A percentile compares a stretch with the other conserved stretches of the same genome.
Evolutionary conservation across 176 grass and related monocot genomes (phyloP).

Genomic region (Aechmea fasciata): DNA sequence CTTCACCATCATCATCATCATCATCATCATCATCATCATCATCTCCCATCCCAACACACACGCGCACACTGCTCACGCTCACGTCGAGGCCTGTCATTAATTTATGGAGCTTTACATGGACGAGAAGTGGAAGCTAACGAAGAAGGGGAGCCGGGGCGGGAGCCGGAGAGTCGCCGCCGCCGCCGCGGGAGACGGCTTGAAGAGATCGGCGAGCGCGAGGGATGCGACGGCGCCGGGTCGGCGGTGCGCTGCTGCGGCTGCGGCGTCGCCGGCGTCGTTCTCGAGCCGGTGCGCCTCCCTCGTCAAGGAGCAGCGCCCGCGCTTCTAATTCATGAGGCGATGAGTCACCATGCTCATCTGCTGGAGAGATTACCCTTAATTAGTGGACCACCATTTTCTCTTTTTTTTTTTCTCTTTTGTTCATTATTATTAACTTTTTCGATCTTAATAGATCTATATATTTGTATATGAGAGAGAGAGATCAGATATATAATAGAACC

Average conservation of each 20-base stretch:
- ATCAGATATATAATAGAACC: background rate
- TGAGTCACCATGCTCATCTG: conserved; percentile 68
- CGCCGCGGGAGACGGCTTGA: conserved; percentile 23
- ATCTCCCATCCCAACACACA: background rate
- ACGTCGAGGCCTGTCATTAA: background rate
- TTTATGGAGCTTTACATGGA: conserved; percentile 55
- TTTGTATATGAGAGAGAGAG: too few species aligned
- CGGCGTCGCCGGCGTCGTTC: conserved; percentile 24
- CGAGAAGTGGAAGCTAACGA: conserved; percentile 93
- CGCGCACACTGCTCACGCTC: too few species aligned
- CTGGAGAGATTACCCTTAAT: conserved; percentile 36
- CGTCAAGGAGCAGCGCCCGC: conserved; percentile 29
- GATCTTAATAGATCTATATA: too few species aligned
- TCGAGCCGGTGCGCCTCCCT: conserved; percentile 68
- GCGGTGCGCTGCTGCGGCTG: conserved; percentile 25
- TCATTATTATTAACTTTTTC: background rate
- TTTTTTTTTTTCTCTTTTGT: background rate
- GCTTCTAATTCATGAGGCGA: conserved; percentile 52
- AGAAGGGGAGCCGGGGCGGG: conserved; percentile 66
- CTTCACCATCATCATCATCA: conserved; percentile 1
- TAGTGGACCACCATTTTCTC: background rate
- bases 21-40: conserved; percentile 8
- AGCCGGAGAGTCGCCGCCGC: conserved; percentile 32
- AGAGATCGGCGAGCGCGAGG: conserved; percentile 53
- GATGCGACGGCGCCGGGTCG: conserved; percentile 21